Percentiles rank a stretch among this genome's conserved stretches.
phyloP scores from a whole-genome alignment of 495 filamentous ascomycete genomes.

The Penicillium tannophilum region DNA sequence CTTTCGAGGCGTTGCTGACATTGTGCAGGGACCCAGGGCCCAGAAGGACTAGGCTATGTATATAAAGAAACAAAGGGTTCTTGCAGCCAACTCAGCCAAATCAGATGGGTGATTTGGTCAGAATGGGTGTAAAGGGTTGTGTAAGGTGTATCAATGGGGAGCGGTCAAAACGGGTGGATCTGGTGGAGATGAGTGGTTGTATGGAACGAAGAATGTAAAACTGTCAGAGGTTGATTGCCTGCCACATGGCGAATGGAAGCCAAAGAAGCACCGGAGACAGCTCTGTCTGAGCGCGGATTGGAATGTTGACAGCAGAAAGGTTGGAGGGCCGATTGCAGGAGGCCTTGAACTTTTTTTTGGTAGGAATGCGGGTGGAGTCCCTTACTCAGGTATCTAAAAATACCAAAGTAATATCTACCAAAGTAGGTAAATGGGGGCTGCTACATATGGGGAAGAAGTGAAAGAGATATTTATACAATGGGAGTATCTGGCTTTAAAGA shows the following conservation, averaged over 20 bases:
- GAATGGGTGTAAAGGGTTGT: constrained; percentile 17
- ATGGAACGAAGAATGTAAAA: constrained; percentile 21
- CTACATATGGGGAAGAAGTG: constrained; percentile 9
- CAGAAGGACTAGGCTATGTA: constrained; percentile 20
- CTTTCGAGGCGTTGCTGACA: constrained; percentile 51
- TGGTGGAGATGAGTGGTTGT: constrained; percentile 16
- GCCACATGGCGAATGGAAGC: constrained; percentile 31
- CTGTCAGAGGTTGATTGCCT: constrained; percentile 31
- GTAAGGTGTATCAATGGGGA: constrained; percentile 25
- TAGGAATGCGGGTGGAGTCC: constrained; percentile 30
- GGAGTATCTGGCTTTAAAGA: not conserved
- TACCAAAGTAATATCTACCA: constrained; percentile 20
- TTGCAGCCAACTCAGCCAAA: constrained; percentile 4
- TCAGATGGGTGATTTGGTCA: constrained; percentile 2
- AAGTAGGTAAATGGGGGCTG: constrained; percentile 16
- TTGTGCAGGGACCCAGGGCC: constrained; percentile 32
- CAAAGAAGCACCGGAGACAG: constrained; percentile 27
- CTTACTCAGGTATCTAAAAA: constrained; percentile 33
- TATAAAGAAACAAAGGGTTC: constrained; percentile 20
- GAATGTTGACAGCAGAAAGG: constrained; percentile 25
- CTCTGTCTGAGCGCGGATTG: constrained; percentile 16
- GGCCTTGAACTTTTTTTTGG: constrained; percentile 15
- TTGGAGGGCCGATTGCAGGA: constrained; percentile 22
- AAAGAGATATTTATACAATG: not conserved
- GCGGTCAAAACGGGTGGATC: constrained; percentile 36